A percentile compares a stretch with the other conserved stretches of the same genome.
These are phyloP conservation scores for Termitomyces sp. DNA, from an alignment of 768 basidiomycete species.

Conservation along the genomic window DNA sequence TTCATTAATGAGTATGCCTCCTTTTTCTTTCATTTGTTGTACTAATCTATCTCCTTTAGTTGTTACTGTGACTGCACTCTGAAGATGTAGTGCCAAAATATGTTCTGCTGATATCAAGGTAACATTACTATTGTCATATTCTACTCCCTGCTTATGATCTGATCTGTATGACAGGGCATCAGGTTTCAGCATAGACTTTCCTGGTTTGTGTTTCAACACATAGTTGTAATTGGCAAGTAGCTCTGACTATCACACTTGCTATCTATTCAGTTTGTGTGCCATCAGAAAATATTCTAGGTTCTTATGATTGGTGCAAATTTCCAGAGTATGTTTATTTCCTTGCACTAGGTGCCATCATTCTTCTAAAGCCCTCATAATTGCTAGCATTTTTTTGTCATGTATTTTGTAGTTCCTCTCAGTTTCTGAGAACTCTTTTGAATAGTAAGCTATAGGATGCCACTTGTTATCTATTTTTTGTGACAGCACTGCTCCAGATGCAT, in stretches of 20 bases:
- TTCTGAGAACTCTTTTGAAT: too few species aligned
- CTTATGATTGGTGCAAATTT: conserved; percentile 28
- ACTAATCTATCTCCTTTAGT: too few species aligned
- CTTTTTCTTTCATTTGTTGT: too few species aligned
- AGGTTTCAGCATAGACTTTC: too few species aligned
- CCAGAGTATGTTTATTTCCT: conserved; percentile 15
- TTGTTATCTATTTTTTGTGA: too few species aligned
- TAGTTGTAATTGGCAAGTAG: too few species aligned
- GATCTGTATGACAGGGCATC: conserved; percentile 17
- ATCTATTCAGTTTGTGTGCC: conserved; percentile 27
- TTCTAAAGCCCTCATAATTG: conserved; percentile 28
- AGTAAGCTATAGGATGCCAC: too few species aligned
- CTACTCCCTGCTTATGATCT: conserved; percentile 16
- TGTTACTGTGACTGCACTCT: background rate
- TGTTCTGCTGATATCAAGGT: conserved; percentile 10
- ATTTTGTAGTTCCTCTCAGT: too few species aligned
- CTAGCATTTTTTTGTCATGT: too few species aligned
- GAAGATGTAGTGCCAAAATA: background rate
- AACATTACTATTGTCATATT: background rate
- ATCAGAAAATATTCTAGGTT: conserved; percentile 38
- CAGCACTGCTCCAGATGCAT: background rate
- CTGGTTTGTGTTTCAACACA: too few species aligned
- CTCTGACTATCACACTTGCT: conserved; percentile 37
- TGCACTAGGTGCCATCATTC: conserved; percentile 21
- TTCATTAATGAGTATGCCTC: too few species aligned